Base-by-base conservation (phyloP, 2,329 filamentous ascomycete species). In the Trichoderma atroviride region DNA sequence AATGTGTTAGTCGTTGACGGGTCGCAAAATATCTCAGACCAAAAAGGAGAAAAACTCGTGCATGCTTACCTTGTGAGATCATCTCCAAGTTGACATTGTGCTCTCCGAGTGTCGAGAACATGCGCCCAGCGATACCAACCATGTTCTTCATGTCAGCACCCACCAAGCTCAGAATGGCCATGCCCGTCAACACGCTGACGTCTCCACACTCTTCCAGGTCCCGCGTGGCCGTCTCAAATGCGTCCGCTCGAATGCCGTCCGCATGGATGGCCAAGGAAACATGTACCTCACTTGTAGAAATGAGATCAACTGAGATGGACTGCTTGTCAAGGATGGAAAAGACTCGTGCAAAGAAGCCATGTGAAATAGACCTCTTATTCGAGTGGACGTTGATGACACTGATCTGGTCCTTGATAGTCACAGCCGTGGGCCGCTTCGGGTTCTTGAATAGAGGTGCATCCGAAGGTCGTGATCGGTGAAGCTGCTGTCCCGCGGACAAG, bases 141-240 rank as follows among this genome's bases (percentile, higher is more conserved):
- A 98, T 97, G 80, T 97, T 96, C 84, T 97, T 97, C 90, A 99
- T 93, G 81, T 98, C 93, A 71, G 93, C 92, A 60, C 96, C 96
- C 0, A 99, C 95, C 64, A 99, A 83, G 76, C 93, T 97, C 71
- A 99, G 86, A 77, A 99, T 99, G 10, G 95, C 94, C 94, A 99
- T 97, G 76, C 94, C 89, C 3, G 91, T 88, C 37, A 97, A 88
- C 50, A 98, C 89, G 77, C 96, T 96, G 67, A 99, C 94, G 53
- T 96, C 92, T 11, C 96, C 96, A 75, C 92, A 94, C 71, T 91
- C 88, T 70, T 88, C 85, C 31, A 99, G 83, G 76, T 96, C 92
- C 70, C 88, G 83, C 70, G 91, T 89, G 0, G 91, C 91, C 70
- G 85, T 85, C 68, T 91, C 83, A 72, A 94, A 88, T 70, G 89